Evolutionary conservation across 768 basidiomycete species (phyloP).

Genomic region (Lentinus brumalis): DNA sequence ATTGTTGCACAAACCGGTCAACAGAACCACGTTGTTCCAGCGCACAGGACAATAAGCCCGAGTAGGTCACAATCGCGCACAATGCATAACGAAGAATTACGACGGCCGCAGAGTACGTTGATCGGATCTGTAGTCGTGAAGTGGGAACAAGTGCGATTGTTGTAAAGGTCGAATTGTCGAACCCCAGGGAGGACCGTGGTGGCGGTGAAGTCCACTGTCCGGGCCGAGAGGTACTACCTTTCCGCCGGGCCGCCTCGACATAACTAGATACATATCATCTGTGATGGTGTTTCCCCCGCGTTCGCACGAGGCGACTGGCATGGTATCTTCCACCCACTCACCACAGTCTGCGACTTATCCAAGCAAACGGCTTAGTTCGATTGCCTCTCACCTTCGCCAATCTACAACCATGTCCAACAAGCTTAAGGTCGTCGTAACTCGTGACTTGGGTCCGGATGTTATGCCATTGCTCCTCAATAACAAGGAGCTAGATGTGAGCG

Average conservation of each 20-base stretch:
- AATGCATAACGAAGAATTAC: too few species aligned
- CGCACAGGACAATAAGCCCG: too few species aligned
- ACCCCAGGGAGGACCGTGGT: background rate
- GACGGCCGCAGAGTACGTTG: too few species aligned
- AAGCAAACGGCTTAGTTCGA: background rate
- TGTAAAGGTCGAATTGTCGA: background rate
- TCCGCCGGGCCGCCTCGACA: too few species aligned
- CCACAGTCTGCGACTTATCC: background rate
- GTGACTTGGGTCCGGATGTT: slow-evolving; percentile 62
- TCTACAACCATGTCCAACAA: slow-evolving; percentile 17
- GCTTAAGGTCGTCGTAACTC: slow-evolving; percentile 56
- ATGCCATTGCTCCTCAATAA: slow-evolving; percentile 57
- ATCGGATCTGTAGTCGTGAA: too few species aligned
- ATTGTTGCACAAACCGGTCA: background rate
- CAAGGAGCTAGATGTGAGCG: slow-evolving; percentile 54
- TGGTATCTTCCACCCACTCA: background rate
- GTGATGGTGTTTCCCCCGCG: background rate
- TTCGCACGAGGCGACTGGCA: background rate
- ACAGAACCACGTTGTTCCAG: too few species aligned
- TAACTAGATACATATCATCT: too few species aligned
- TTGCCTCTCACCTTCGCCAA: slow-evolving; percentile 4
- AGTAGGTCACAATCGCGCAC: too few species aligned
- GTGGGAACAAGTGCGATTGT: background rate
- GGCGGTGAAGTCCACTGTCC: background rate
- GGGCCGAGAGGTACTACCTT: too few species aligned